Conservation (phyloP, 257 asterid genomes). For the Gentiana macrophylla region DNA sequence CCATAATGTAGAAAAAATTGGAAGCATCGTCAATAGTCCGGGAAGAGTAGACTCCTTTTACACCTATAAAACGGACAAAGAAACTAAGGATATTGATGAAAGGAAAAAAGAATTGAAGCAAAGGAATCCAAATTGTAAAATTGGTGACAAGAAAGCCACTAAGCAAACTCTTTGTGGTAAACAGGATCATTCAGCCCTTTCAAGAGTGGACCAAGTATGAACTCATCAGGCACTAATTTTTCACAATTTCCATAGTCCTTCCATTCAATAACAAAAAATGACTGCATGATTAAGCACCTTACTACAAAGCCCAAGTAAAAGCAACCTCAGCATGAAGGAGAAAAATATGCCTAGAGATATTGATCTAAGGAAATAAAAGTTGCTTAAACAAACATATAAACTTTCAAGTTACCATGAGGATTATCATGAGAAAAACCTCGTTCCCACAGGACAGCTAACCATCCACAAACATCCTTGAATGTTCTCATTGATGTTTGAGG, state of each 20-base stretch:
- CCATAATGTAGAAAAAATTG: constrained; percentile 49
- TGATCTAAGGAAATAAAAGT: neutral
- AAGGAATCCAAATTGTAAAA: neutral
- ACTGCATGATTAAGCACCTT: constrained; percentile 80
- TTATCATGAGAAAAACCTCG: constrained; percentile 91
- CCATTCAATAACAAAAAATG: constrained; percentile 69
- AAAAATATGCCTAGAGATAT: neutral
- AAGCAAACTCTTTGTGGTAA: constrained; percentile 88
- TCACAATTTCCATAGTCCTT: constrained; percentile 36
- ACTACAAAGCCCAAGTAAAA: constrained; percentile 36
- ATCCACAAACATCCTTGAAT: constrained; percentile 46
- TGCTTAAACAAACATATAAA: neutral
- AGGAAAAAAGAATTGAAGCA: neutral
- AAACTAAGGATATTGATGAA: neutral
- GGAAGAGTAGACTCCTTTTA: constrained; percentile 73
- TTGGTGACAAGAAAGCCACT: constrained; percentile 24
- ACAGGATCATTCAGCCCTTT: constrained; percentile 87
- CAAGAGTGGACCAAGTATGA: constrained; percentile 71
- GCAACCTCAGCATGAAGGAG: constrained; percentile 1
- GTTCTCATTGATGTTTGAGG: constrained; percentile 42
- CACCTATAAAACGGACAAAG: constrained; percentile 28
- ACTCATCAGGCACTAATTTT: constrained; percentile 49
- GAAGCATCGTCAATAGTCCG: constrained; percentile 58
- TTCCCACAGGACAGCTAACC: constrained; percentile 86
- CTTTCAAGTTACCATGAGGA: constrained; percentile 55